Conservation (phyloP, 257 asterid species). For the Solanum neorickii region DNA sequence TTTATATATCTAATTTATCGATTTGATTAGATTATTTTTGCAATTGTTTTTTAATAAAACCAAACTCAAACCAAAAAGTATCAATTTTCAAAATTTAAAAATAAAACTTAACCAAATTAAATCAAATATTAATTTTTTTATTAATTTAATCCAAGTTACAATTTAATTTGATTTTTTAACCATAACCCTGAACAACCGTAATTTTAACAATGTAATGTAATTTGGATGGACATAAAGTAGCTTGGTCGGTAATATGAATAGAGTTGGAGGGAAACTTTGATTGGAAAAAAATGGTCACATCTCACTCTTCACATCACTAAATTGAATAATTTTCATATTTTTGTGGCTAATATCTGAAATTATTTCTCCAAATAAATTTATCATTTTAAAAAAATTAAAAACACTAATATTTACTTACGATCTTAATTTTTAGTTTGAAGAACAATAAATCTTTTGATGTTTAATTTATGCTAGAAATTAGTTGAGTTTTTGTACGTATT, state of each 20-base stretch:
- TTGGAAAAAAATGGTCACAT: neutral
- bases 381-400: neutral
- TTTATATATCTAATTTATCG: too few species aligned
- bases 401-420: neutral
- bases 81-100: too few species aligned
- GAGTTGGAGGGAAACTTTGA: neutral
- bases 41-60: too few species aligned
- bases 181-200: too few species aligned
- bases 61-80: rapidly evolving
- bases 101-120: too few species aligned
- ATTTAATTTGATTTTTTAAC: too few species aligned
- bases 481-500: too few species aligned
- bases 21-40: too few species aligned
- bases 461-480: neutral
- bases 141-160: too few species aligned
- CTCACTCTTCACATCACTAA: neutral
- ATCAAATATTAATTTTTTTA: too few species aligned
- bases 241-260: neutral
- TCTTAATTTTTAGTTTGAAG: neutral
- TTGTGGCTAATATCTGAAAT: neutral
- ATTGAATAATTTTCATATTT: neutral
- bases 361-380: neutral
- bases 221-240: neutral
- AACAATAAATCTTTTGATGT: neutral
- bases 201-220: neutral